Base-by-base conservation (phyloP, 1,284 basidiomycete genomes). In the Microbotryum intermedium region DNA sequence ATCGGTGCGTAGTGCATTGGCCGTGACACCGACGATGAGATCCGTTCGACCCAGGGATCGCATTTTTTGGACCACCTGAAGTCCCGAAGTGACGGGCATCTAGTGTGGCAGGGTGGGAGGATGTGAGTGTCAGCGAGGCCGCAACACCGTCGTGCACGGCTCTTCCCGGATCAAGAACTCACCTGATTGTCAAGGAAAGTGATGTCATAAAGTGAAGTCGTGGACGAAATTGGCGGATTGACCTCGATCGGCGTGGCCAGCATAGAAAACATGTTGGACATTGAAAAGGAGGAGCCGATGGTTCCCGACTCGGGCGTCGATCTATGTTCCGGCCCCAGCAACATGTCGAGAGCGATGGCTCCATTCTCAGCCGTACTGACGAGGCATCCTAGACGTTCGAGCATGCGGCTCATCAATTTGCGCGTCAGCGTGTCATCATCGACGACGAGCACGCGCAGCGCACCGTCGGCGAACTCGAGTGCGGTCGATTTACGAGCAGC, bases 341-440 rank as follows among this genome's bases (percentile, higher is more conserved):
- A 82, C 77, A 88, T 80, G 60, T 87, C 84, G 53, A 92, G 76
- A 7, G 89, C 90, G 30, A 86, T 76, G 71, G 85, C 82, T 6
- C 90, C 90, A 70, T 94, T 91, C 75, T 92, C 88, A n/a, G 91
- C 90, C 6, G 83, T 84, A 3, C 81, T 78, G 21, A 92, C 88
- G 48, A 75, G 74, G 74, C 88, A 90, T 1, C 90, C 89, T 5
- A 93, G 76, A 20, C 88, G 80, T 23, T 82, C 81, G 57, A 93
- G 78, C 76, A 90, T 83, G 44, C 89, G 80, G 52, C 80, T 82
- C 90, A 93, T 92, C 62, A 92, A 78, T 63, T 80, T 84, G 51
- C 89, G 82, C 45, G 90, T 92, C 58, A 92, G 75, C 28, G 80
- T 78, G 73, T 88, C 74, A 60, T 77, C 76, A 66, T 77, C 77